Evolutionary conservation across 306 rosid genomes (phyloP), one percentile per base, ranked within the genome.

Genomic region (Citrullus colocynthis): DNA sequence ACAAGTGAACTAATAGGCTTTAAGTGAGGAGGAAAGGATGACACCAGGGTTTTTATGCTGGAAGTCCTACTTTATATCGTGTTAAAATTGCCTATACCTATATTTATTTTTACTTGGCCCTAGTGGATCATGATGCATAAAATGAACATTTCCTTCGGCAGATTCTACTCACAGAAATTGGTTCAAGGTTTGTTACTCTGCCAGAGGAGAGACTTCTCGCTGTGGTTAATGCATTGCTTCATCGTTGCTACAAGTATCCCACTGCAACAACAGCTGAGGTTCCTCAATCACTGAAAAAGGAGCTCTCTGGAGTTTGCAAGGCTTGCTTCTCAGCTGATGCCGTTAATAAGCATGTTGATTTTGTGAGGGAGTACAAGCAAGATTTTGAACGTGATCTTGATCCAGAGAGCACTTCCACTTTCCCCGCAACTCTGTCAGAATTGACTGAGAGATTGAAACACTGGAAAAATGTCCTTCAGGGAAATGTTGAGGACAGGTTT

Each of bases 131-230:
- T 73, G 60, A 24, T 71, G 12, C 12, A 70, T 71, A 71, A 14
- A 48, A 48, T 48, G 21, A 71, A 52, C 7, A 28, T 63, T 64
- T 48, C 20, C 28, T 15, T 78, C 14, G 83, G 82, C 93, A 96
- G 99, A 80, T 82, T 82, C 87, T 96, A 82, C 93, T 96, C 44
- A 96, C 99, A 28, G 99, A 96, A 88, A 96, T 96, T 84, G 99
- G 99, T 81, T 96, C 99, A 36, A 84, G 96, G 86, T 96, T 96
- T 86, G 99, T 96, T 82, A 96, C 99, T 73, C 85, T 96, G 74
- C 99, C 99, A 16, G 99, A 96, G 84, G 99, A 96, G 93, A 91
- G 99, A 75, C 99, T 96, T 88, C 88, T 96, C 64, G 99, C 99
- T 1, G 99, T 96, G 74, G 99, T 92, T 77, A 96, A 96, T 60